Base-by-base conservation (phyloP, 345 rosid genomes). In the Sapria himalayana region DNA sequence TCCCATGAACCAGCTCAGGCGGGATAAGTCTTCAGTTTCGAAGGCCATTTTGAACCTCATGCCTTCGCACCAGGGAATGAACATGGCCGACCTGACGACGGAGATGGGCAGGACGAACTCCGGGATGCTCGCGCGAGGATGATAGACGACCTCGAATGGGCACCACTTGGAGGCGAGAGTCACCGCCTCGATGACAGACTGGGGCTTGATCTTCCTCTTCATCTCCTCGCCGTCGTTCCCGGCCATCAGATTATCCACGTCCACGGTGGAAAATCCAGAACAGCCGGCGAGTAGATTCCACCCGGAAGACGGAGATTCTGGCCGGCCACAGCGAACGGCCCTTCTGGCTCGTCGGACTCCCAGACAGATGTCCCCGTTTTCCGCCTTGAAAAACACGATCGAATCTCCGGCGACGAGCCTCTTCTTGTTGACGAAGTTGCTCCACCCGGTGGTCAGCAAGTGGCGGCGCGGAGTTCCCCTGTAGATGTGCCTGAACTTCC, bases 1-100 rank as follows among this genome's bases (percentile, higher is more conserved):
- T 20, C 97, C 97, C 89, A 76, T 78, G 52, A 86, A 86, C 94
- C 97, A 86, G 53, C 97, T 86, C 22, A 86, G 78, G 41, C 94
- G 62, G 8, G 97, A 86, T 0, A 94, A 76, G 46, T 86, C 97
- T 44, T 86, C 97, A 0, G 94, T 81, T 59, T 86, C 97, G 39
- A 86, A 86, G 22, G 97, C 71, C 97, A 86, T 86, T 52, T 86
- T 86, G 54, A 86, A 86, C 61, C 92, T 67, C 85, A 86, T 78
- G 37, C 97, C 97, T 0, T 76, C 49, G 56, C 76, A 70, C 97
- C 97, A 86, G 19, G 66, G 81, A 15, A 72, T 72, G 57, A 60
- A 62, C 82, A 82, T 78, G 1, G 98, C 72, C 21, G 69, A 55
- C 37, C 69, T 54, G 29, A 73, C 75, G n/a, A 77, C 59, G 7